phyloP scores from a whole-genome alignment of 2,329 filamentous ascomycete species.

The Neonectria faginata region DNA sequence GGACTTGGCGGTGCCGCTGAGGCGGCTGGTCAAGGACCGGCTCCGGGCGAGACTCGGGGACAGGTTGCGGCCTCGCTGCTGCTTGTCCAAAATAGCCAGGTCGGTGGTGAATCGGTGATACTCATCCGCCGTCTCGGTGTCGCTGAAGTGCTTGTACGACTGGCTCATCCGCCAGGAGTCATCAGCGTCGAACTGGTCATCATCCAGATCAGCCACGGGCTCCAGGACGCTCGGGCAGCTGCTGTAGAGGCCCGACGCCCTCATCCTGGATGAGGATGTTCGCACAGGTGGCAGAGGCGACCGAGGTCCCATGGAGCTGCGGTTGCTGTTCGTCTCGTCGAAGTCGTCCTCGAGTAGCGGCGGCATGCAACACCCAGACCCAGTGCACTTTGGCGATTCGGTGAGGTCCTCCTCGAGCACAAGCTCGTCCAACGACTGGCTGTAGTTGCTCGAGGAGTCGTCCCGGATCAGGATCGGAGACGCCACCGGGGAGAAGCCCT shows the following conservation, averaged over 20 bases:
- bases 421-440: slow-evolving; percentile 37
- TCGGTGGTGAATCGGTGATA: slow-evolving; percentile 52
- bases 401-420: slow-evolving; percentile 39
- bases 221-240: slow-evolving; percentile 16
- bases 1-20: slow-evolving; percentile 45
- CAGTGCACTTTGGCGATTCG: slow-evolving; percentile 8
- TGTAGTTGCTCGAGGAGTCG: slow-evolving; percentile 42
- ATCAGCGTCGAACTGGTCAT: slow-evolving; percentile 32
- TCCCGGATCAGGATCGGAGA: slow-evolving; percentile 36
- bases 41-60: slow-evolving; percentile 28
- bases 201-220: slow-evolving; percentile 19
- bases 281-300: slow-evolving; percentile 31
- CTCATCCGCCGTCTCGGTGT: slow-evolving; percentile 49
- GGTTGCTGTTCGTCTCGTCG: slow-evolving; percentile 40
- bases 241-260: slow-evolving; percentile 5
- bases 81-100: slow-evolving; percentile 46
- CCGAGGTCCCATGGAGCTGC: slow-evolving; percentile 37
- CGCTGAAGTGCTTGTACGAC: slow-evolving; percentile 46
- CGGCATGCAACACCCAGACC: slow-evolving; percentile 37
- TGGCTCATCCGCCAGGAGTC: slow-evolving; percentile 31
- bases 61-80: slow-evolving; percentile 32
- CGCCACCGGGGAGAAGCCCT: slow-evolving; percentile 34
- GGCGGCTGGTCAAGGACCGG: slow-evolving; percentile 39
- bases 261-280: slow-evolving; percentile 12
- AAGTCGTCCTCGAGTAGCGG: slow-evolving; percentile 41